phyloP scores from a whole-genome alignment of 768 basidiomycete genomes.

The Termitomyces heimii region DNA sequence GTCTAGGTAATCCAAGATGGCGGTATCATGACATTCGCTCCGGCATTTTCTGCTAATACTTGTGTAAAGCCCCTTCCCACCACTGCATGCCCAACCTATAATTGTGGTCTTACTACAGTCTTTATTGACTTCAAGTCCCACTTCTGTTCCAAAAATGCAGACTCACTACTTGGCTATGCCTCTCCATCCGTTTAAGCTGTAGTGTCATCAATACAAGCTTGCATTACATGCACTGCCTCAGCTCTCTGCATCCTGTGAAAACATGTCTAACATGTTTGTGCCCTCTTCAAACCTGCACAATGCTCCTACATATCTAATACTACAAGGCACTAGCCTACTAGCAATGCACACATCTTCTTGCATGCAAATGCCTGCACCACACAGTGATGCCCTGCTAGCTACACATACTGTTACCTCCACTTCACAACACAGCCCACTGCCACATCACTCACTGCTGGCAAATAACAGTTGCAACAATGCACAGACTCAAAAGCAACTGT shows the following conservation, averaged over 20 bases:
- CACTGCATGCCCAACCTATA: not conserved
- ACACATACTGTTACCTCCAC: no score
- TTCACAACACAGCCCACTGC: no score
- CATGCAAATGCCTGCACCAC: no score
- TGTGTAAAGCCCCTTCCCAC: not conserved
- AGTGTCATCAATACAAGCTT: not conserved
- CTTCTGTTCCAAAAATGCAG: not conserved
- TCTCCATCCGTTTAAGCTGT: not conserved
- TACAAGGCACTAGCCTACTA: no score
- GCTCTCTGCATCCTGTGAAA: not conserved
- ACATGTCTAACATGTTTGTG: not conserved
- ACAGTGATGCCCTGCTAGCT: no score
- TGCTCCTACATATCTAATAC: no score
- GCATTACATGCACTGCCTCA: not conserved
- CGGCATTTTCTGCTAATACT: not conserved
- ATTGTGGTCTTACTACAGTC: not conserved
- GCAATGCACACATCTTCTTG: no score
- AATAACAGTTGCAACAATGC: no score
- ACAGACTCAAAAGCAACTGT: no score
- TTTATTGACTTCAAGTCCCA: not conserved
- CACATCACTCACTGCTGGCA: no score
- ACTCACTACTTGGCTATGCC: not conserved
- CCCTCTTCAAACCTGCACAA: not conserved
- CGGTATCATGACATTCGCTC: no score
- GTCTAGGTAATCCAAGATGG: no score